These are phyloP conservation scores for Pseudocercospora crystallina DNA, from an alignment of 2,329 filamentous ascomycete species.

Conservation along the genomic window DNA sequence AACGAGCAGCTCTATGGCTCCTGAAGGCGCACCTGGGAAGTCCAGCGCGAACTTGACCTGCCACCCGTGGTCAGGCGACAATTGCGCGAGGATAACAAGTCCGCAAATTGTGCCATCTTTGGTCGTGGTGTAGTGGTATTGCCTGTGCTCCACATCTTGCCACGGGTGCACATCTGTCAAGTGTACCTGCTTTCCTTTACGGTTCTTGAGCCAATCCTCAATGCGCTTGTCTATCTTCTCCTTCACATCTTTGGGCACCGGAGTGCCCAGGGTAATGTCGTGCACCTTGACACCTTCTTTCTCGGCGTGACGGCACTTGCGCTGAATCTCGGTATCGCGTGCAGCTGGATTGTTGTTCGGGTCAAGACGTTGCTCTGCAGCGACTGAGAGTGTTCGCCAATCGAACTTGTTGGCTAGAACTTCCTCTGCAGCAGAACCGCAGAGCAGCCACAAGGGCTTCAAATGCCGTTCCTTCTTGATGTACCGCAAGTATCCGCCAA, in stretches of 20 bases:
- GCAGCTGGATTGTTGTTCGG: conserved; percentile 65
- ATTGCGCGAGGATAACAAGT: conserved; percentile 78
- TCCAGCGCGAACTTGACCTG: conserved; percentile 97
- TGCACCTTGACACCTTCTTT: conserved; percentile 80
- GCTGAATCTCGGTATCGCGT: conserved; percentile 65
- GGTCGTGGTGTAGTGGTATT: conserved; percentile 80
- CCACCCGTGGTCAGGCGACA: conserved; percentile 79
- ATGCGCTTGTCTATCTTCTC: conserved; percentile 71
- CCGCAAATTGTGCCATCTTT: conserved; percentile 70
- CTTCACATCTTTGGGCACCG: conserved; percentile 65
- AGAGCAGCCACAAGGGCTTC: conserved; percentile 85
- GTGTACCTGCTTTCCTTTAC: conserved; percentile 85
- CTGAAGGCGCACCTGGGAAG: conserved; percentile 82
- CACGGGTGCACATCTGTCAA: conserved; percentile 87
- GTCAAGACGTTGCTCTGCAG: conserved; percentile 84
- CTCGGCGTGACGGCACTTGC: conserved; percentile 78
- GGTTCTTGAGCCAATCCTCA: conserved; percentile 73
- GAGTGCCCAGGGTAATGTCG: conserved; percentile 66
- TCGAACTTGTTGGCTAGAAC: conserved; percentile 76
- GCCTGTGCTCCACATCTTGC: conserved; percentile 78
- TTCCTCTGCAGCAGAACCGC: conserved; percentile 74
- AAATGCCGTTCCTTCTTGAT: conserved; percentile 69
- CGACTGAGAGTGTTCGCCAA: conserved; percentile 86
- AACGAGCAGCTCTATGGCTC: conserved; percentile 82
- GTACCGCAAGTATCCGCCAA: conserved; percentile 72